Base-by-base conservation (phyloP, 2,329 filamentous ascomycete species). In the Paecilomyces sp. region DNA sequence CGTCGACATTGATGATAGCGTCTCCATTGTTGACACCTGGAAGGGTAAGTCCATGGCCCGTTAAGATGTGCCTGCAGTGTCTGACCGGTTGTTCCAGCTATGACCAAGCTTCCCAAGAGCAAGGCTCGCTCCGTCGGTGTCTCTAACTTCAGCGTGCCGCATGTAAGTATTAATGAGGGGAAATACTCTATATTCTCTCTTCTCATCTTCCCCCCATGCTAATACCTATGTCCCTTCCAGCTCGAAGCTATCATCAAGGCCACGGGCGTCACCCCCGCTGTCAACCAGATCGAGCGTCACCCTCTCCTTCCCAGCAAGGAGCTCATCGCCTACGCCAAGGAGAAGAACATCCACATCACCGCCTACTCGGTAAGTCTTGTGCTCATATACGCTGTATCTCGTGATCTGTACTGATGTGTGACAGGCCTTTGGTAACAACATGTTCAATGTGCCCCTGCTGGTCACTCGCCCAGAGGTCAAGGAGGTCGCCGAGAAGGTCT, bases 201-300 rank as follows among this genome's bases (percentile, higher is more conserved):
- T 18, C 1, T 3, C 22, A 22, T 22, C n/a, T 22, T 22, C 22
- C 18, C 15, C 18, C 18, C n/a, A 13, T 18, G n/a, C n/a, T 47
- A 47, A 47, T 47, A 3, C 18, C 3, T 22, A 7, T 8, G 18
- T 41, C 18, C 2, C 18, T 47, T 12, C 5, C 41, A 73, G 76
- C 74, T 87, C 66, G 79, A 87, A 67, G 77, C 78, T 56, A 69
- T 87, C 66, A 80, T 85, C 71, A 78, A 81, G 47, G 84, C 74
- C 57, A 75, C 73, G n/a, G 73, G 73, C 51, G 81, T 90, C 64
- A 76, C 85, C 1, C 87, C 87, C 1, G 84, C 84, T 1, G 81
- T 83, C 65, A 89, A 89, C 74, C 87, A 89, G 74, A 85, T 89
- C 63, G 87, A 89, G 70, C 85, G 85, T 57, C 86, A 89, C 70